phyloP scores from a whole-genome alignment of 345 rosid genomes.

The Salix arbutifolia region DNA sequence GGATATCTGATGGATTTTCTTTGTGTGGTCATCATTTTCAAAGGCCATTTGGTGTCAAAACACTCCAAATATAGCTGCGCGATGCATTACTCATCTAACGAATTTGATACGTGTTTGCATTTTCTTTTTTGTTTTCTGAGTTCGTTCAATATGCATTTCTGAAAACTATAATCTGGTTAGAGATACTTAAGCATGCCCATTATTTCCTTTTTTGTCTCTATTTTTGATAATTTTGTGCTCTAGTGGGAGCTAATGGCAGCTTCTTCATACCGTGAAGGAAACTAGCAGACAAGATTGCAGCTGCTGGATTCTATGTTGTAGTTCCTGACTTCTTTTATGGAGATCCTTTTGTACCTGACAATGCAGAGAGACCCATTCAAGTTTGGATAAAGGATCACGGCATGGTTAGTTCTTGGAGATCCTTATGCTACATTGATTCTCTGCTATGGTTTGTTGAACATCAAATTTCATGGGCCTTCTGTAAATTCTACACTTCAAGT shows the following conservation, averaged over 20 bases:
- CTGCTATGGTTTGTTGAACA: neutral
- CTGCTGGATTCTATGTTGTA: conserved; percentile 35
- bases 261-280: conserved; percentile 17
- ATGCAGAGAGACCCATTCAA: conserved; percentile 21
- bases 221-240: neutral
- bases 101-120: no score
- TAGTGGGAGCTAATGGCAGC: neutral
- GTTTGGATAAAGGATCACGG: conserved; percentile 69
- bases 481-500: neutral
- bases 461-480: neutral
- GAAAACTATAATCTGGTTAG: no score
- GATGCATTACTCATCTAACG: no score
- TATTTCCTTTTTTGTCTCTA: no score
- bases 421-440: neutral
- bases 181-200: no score
- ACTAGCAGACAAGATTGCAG: conserved; percentile 38
- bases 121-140: no score
- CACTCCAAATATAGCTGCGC: no score
- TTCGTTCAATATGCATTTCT: no score
- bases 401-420: conserved; percentile 39
- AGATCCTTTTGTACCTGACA: conserved; percentile 25
- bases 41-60: no score
- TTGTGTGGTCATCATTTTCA: no score
- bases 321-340: conserved; percentile 42
- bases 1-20: no score